Percentiles rank a stretch among this genome's conserved stretches.
These are phyloP conservation scores for Quercus berberidifolia DNA, from an alignment of 306 rosid genomes.

Conservation along the genomic window DNA sequence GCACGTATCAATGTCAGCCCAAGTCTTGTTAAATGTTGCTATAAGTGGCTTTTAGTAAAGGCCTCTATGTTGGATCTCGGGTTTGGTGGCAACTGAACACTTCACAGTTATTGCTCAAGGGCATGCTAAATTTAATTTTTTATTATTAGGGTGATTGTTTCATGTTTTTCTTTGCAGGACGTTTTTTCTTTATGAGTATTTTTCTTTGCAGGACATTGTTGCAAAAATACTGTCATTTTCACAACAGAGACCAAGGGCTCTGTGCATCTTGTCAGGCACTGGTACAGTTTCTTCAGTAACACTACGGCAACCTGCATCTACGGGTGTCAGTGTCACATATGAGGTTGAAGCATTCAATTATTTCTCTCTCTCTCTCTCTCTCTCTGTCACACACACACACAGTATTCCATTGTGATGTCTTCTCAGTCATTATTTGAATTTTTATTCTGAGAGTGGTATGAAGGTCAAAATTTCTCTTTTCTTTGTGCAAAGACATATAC, in stretches of 20 bases:
- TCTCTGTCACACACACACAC: not conserved
- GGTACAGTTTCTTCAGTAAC: conserved; percentile 78
- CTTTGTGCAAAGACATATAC: not conserved
- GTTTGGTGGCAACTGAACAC: not conserved
- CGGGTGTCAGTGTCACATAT: conserved; percentile 54
- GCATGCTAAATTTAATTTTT: not conserved
- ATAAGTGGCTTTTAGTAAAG: not conserved
- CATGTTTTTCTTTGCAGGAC: conserved; percentile 18
- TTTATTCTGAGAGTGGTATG: not conserved
- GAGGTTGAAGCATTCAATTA: conserved; percentile 53
- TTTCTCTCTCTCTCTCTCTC: not conserved
- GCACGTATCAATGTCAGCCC: not conserved
- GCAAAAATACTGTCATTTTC: conserved; percentile 70
- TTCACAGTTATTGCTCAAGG: not conserved
- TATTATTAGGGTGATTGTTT: conserved; percentile 5
- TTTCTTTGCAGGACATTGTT: conserved; percentile 66
- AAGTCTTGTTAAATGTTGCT: not conserved
- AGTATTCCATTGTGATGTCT: not conserved
- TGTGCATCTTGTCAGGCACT: conserved; percentile 81
- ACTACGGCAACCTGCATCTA: conserved; percentile 86
- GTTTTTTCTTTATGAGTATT: conserved; percentile 9
- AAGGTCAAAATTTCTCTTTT: not conserved
- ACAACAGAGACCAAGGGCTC: conserved; percentile 86
- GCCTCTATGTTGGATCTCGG: not conserved
- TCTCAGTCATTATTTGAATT: not conserved